phyloP scores from a whole-genome alignment of 345 rosid genomes.

The Populus davidiana region DNA sequence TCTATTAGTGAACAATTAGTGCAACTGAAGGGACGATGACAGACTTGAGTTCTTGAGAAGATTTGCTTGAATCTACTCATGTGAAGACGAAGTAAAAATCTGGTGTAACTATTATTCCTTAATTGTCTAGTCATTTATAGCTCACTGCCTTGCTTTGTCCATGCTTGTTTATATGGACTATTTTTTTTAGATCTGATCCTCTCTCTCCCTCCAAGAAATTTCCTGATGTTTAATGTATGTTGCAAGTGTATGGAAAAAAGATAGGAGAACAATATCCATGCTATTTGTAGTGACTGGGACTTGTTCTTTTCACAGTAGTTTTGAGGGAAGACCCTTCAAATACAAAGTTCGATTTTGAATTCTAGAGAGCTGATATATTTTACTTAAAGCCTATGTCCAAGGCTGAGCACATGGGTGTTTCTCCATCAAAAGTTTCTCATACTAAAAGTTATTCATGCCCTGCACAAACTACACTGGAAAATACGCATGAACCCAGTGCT shows the following conservation, averaged over 20 bases:
- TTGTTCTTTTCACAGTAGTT: neutral
- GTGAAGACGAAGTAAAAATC: neutral
- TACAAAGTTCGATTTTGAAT: neutral
- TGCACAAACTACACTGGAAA: neutral
- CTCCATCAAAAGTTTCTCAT: constrained; percentile 15
- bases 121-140: neutral
- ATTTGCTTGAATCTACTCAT: neutral
- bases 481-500: neutral
- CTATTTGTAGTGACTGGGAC: neutral
- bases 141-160: neutral
- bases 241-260: constrained; percentile 1
- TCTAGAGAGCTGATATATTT: constrained; percentile 6
- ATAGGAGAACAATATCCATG: neutral
- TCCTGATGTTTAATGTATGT: neutral
- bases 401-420: constrained; percentile 15
- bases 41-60: neutral
- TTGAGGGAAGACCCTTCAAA: neutral
- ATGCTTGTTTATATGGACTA: neutral
- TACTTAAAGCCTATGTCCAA: constrained; percentile 2
- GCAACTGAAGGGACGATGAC: neutral
- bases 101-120: neutral
- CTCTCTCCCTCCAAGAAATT: neutral
- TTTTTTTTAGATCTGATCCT: neutral
- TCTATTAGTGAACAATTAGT: neutral
- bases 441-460: constrained; percentile 8